Evolutionary conservation across 192 early-diverging fungal genomes (phyloP), one percentile per base, ranked within the genome.

Genomic region (Coemansia sp.): DNA sequence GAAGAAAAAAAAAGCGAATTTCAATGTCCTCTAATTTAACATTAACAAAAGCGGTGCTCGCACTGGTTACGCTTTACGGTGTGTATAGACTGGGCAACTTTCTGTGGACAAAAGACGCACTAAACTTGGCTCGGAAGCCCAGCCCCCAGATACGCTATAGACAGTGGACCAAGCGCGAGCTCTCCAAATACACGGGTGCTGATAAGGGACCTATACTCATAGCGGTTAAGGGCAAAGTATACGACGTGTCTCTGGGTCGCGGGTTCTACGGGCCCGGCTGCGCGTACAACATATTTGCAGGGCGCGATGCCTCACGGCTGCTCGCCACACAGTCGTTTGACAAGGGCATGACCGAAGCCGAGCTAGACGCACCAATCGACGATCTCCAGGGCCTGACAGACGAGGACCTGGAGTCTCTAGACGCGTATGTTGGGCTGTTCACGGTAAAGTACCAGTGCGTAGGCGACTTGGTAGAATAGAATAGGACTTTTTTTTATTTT

Each of bases 281-380:
- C 1, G 89, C 91, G 28, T 98, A 98, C 70, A 92, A 87, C 34
- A 94, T 95, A 83, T 98, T 97, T 88, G 93, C 95, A 9, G 96
- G 96, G 4, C 85, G 91, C 3, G 96, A 98, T 77, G 94, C 96
- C 0, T 96, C 95, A 11, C 84, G 96, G 33, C 89, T 95, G 1
- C 73, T 99, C 39, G 91, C 95, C 57, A 95, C 92, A 70, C 86
- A 94, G 70, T 92, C 93, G 24, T 96, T 99, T 75, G 94, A 96
- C 69, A 79, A 79, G 33, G 85, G 86, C 0, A 87, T 98, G 80
- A 69, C 95, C 13, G 73, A 83, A 9, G 85, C 85, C 8, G 78
- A 80, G 55, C 40, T 90, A 26, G 83, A 90, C 51, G 76, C 79
- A 3, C 88, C 92, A 3, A 88, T 98, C 37, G 95, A 98, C 68